Evolutionary conservation across 2,329 filamentous ascomycete species (phyloP), one percentile per base, ranked within the genome.

Genomic region (Fusarium caatingaense): DNA sequence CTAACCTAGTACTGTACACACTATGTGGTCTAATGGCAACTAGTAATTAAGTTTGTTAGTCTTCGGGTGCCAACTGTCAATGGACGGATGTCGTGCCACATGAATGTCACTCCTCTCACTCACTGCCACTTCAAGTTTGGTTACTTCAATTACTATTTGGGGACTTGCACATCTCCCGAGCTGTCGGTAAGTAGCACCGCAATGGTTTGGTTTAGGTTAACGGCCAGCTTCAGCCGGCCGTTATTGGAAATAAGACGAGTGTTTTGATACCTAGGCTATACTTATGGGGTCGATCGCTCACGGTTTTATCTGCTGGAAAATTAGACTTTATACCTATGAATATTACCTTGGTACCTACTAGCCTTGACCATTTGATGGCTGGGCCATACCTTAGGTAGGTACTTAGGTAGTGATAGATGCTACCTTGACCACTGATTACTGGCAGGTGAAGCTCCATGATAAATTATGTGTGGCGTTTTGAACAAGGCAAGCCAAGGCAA

Each of bases 151-250:
- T 37, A 37, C 32, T n/a, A 49, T 56, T 34, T 32, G 61, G 56
- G 44, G 62, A 66, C 65, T 72, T 71, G 65, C 65, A 34, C 69
- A 72, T 70, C 69, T 67, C 69, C 69, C 69, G 55, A 64, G 51
- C 48, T 45, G 51, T 68, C 55, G 69, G 64, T 61, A 61, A 53
- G 23, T 53, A 41, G 23, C 47, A 25, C 49, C n/a, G 12, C 20
- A 27, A 40, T 34, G 23, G 23, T 20, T 34, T 57, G 45, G 45
- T 47, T 56, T 42, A 56, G 55, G 30, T 42, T 18, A 37, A n/a
- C 34, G 34, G 18, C 47, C 40, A 56, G 60, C 59, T 44, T 62
- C 56, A 67, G 53, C 18, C 27, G 15, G 15, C 41, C 41, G n/a
- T 9, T 28, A 9, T 27, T 47, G 44, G n/a, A 23, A 10, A 46